These are phyloP conservation scores for Madurella fahalii DNA, from an alignment of 2,329 filamentous ascomycete species.

Conservation along the genomic window DNA sequence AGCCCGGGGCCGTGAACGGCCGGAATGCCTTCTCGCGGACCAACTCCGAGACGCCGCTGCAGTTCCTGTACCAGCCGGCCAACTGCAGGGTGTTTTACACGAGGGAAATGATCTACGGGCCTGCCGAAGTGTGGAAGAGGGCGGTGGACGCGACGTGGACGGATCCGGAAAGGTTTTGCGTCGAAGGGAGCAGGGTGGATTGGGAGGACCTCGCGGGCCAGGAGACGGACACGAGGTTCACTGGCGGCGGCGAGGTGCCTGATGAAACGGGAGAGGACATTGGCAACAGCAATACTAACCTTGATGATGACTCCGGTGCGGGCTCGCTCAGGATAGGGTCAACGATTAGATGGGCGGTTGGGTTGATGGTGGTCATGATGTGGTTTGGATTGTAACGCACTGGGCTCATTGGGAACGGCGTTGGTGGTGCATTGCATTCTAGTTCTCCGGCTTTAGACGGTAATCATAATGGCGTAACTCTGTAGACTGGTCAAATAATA, in stretches of 20 bases:
- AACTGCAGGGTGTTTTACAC: constrained; percentile 48
- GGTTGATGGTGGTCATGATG: not conserved
- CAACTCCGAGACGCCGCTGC: constrained; percentile 37
- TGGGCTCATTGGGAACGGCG: not conserved
- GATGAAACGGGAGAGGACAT: not conserved
- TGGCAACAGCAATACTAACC: not conserved
- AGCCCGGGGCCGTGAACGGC: constrained; percentile 30
- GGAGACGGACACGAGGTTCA: constrained; percentile 9
- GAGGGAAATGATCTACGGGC: constrained; percentile 37
- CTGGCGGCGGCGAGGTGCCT: not conserved
- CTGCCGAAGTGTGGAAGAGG: constrained; percentile 40
- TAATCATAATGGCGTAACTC: not conserved
- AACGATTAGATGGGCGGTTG: not conserved
- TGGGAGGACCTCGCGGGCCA: constrained; percentile 15
- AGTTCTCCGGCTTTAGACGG: not conserved
- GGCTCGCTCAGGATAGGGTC: not conserved
- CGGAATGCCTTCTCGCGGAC: constrained; percentile 34
- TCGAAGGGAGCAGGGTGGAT: constrained; percentile 29
- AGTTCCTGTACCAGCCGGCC: constrained; percentile 43
- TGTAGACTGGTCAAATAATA: not conserved
- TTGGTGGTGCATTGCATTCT: not conserved
- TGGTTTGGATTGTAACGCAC: not conserved
- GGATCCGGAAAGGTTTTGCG: constrained; percentile 29
- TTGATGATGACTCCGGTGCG: not conserved
- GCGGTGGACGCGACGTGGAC: constrained; percentile 36